phyloP scores from a whole-genome alignment of 2,329 filamentous ascomycete genomes.

The Neobulgaria alba region DNA sequence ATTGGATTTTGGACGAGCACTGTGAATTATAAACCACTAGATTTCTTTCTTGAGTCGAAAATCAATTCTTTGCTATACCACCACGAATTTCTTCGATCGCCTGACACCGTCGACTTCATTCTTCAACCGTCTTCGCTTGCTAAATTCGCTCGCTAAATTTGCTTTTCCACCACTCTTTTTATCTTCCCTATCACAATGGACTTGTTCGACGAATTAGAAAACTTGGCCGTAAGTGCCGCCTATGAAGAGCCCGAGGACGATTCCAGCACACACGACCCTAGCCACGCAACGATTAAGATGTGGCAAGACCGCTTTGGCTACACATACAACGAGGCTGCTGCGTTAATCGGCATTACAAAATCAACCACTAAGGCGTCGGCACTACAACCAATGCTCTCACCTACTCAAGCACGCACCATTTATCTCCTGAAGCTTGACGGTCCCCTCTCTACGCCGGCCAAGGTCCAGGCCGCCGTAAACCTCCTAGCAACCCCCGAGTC shows the following conservation, averaged over 20 bases:
- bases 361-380: too few species aligned
- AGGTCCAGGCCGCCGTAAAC: slow-evolving; percentile 15
- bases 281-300: too few species aligned
- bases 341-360: too few species aligned
- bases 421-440: slow-evolving; percentile 24
- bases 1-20: too few species aligned
- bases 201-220: slow-evolving; percentile 21
- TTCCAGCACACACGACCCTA: too few species aligned
- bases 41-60: too few species aligned
- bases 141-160: slow-evolving; percentile 2
- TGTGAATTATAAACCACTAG: too few species aligned
- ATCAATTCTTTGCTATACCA: slow-evolving; percentile 3
- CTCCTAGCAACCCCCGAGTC: slow-evolving; percentile 12
- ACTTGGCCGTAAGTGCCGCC: slow-evolving; percentile 17
- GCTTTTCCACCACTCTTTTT: slow-evolving; percentile 2
- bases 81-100: slow-evolving; percentile 1
- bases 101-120: slow-evolving; percentile 2
- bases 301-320: too few species aligned
- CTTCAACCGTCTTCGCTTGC: not conserved
- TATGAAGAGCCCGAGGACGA: slow-evolving; percentile 16
- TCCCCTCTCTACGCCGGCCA: slow-evolving; percentile 14
- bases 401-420: not conserved
- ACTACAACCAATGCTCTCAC: too few species aligned
- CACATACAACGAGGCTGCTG: too few species aligned
- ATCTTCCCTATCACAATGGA: slow-evolving; percentile 15